These are phyloP conservation scores for Gymnopus androsaceus DNA, from an alignment of 1,284 basidiomycete genomes.

Conservation along the genomic window DNA sequence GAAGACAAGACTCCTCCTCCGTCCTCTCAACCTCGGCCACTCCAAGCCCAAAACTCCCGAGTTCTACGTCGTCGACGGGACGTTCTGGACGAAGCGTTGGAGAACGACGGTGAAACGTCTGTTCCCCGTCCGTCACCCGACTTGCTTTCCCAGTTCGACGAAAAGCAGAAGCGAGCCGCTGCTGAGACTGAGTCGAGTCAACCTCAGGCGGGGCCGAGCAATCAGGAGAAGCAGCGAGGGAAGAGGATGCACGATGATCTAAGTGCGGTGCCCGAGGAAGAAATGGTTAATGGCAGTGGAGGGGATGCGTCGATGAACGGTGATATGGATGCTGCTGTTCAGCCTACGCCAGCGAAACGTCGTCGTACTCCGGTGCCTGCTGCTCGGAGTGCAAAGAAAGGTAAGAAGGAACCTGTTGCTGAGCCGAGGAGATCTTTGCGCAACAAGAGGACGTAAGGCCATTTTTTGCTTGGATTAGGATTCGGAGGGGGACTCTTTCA, in stretches of 20 bases:
- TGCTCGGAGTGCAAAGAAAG: background rate
- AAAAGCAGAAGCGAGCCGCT: constrained; percentile 15
- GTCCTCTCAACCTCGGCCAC: constrained; percentile 13
- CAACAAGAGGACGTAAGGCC: too few relatives aligned
- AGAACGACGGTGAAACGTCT: constrained; percentile 30
- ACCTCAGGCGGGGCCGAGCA: constrained; percentile 19
- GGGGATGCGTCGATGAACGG: background rate
- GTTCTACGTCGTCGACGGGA: constrained; percentile 50
- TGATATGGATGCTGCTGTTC: background rate
- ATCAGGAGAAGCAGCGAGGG: constrained; percentile 31
- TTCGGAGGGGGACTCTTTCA: too few relatives aligned
- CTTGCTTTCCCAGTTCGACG: constrained; percentile 38
- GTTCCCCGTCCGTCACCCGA: constrained; percentile 44
- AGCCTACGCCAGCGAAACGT: constrained; percentile 4
- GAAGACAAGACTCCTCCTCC: constrained; percentile 17
- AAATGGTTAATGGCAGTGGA: constrained; percentile 21
- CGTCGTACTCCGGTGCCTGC: background rate
- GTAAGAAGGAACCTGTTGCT: background rate
- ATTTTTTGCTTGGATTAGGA: too few relatives aligned
- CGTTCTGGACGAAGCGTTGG: constrained; percentile 45
- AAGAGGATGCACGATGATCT: constrained; percentile 44
- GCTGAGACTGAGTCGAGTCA: constrained; percentile 6
- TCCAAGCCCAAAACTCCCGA: constrained; percentile 26
- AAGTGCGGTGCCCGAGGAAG: constrained; percentile 40
- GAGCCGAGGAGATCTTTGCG: background rate